Conservation (phyloP, 2,329 filamentous ascomycete genomes). For the Phaeophleospora eucalypticola region DNA sequence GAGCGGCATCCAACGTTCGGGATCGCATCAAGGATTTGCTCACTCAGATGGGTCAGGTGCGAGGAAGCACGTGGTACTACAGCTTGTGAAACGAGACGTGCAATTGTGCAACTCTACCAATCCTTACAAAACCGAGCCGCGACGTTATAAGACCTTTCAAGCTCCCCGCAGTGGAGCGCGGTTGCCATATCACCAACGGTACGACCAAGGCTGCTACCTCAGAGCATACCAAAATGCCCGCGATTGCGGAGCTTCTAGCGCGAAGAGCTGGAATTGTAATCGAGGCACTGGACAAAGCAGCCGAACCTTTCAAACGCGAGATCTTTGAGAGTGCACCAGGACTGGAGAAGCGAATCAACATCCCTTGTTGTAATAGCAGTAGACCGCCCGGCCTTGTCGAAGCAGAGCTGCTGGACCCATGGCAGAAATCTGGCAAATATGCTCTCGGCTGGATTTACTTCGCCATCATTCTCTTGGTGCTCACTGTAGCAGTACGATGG, state of each 20-base stretch:
- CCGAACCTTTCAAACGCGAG: slow-evolving; percentile 7
- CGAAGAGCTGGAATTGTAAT: slow-evolving; percentile 26
- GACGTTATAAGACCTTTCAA: too few species aligned
- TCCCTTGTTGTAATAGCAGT: slow-evolving; percentile 52
- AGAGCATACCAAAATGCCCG: slow-evolving; percentile 26
- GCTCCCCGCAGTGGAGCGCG: too few species aligned
- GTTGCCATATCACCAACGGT: too few species aligned
- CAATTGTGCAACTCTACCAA: neutral
- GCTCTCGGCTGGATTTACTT: slow-evolving; percentile 86
- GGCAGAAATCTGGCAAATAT: slow-evolving; percentile 78
- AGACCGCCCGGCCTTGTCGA: slow-evolving; percentile 54
- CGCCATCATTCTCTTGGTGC: slow-evolving; percentile 64
- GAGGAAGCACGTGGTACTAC: neutral
- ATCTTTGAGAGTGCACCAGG: slow-evolving; percentile 5
- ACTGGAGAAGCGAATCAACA: slow-evolving; percentile 47
- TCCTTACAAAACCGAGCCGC: too few species aligned
- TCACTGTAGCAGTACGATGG: slow-evolving; percentile 65
- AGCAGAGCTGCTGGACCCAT: slow-evolving; percentile 66
- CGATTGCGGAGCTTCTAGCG: slow-evolving; percentile 27
- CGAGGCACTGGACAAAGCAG: slow-evolving; percentile 13
- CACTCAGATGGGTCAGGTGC: too few species aligned
- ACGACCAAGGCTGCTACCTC: too few species aligned
- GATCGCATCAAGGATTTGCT: too few species aligned
- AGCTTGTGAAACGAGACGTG: neutral
- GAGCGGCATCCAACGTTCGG: too few species aligned